Percentiles rank a stretch among this genome's conserved stretches.
Conservation (phyloP, 2,329 filamentous ascomycete genomes). For the Xylariaceae sp. region DNA sequence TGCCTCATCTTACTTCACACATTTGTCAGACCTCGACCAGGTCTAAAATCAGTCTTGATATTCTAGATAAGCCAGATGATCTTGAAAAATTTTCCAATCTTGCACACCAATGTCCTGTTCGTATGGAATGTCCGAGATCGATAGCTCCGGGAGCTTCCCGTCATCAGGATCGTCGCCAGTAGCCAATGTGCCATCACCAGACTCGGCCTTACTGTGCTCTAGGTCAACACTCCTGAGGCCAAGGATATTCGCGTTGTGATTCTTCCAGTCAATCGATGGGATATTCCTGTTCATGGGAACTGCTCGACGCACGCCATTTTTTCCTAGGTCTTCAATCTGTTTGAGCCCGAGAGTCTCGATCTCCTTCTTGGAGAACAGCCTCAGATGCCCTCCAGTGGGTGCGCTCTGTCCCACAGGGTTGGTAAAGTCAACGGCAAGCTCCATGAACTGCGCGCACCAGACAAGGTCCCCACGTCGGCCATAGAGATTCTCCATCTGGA, state of each 20-base stretch:
- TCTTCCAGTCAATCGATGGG: conserved; percentile 7
- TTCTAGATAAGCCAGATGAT: conserved; percentile 11
- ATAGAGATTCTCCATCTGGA: conserved; percentile 8
- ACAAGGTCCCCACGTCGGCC: conserved; percentile 6
- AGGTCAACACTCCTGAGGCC: conserved; percentile 4
- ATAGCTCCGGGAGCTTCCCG: conserved; percentile 6
- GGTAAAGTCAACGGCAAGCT: conserved; percentile 9
- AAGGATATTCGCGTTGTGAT: conserved; percentile 7
- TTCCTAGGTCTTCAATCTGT: conserved; percentile 9
- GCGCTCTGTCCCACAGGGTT: conserved; percentile 3
- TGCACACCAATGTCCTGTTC: conserved; percentile 4
- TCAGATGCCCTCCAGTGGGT: conserved; percentile 5
- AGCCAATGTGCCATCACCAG: neutral
- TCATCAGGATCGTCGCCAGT: conserved; percentile 3
- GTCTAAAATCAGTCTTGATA: conserved; percentile 6
- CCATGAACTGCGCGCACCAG: conserved; percentile 11
- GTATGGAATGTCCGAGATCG: conserved; percentile 7
- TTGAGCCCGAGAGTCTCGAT: conserved; percentile 5
- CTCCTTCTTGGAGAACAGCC: conserved; percentile 5
- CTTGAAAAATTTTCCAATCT: conserved; percentile 9
- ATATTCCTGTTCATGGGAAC: conserved; percentile 1
- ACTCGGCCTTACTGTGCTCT: neutral
- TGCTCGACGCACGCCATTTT: conserved; percentile 5
- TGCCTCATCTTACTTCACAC: conserved; percentile 1
- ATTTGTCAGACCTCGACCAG: too few species aligned